phyloP scores from a whole-genome alignment of 352 stramenopile species.

The Globisporangium camurandrum region DNA sequence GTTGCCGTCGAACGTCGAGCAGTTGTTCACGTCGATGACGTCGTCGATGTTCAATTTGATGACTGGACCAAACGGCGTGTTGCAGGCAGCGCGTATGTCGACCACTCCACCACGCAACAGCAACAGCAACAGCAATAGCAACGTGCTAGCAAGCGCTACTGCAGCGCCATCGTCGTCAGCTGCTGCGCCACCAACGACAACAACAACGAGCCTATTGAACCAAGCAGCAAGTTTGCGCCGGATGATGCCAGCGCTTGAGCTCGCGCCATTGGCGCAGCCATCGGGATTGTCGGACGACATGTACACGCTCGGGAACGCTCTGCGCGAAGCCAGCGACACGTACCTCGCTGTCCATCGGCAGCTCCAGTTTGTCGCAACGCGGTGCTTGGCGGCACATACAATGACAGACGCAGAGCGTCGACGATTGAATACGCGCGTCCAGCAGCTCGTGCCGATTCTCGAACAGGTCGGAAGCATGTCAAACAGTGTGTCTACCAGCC shows the following conservation, averaged over 20 bases:
- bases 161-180: neutral
- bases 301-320: slow-evolving; percentile 21
- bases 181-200: neutral
- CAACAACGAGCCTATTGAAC: slow-evolving; percentile 10
- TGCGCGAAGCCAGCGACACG: slow-evolving; percentile 23
- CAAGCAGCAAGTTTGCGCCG: slow-evolving; percentile 18
- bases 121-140: too few species aligned
- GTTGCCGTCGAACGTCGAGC: too few species aligned
- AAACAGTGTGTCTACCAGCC: slow-evolving; percentile 6
- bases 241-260: slow-evolving; percentile 18
- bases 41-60: too few species aligned
- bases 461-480: slow-evolving; percentile 8
- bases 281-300: slow-evolving; percentile 16
- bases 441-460: slow-evolving; percentile 18
- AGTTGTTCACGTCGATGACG: too few species aligned
- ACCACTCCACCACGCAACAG: too few species aligned
- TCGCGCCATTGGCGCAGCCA: slow-evolving; percentile 16
- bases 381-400: slow-evolving; percentile 19
- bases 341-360: slow-evolving; percentile 30
- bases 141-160: too few species aligned
- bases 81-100: too few species aligned
- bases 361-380: slow-evolving; percentile 20
- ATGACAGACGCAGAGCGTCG: slow-evolving; percentile 16
- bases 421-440: slow-evolving; percentile 16
- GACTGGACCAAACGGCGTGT: too few species aligned